Evolutionary conservation across 2,329 filamentous ascomycete genomes (phyloP), one percentile per base, ranked within the genome.

Genomic region (Aspergillus ochraceus): DNA sequence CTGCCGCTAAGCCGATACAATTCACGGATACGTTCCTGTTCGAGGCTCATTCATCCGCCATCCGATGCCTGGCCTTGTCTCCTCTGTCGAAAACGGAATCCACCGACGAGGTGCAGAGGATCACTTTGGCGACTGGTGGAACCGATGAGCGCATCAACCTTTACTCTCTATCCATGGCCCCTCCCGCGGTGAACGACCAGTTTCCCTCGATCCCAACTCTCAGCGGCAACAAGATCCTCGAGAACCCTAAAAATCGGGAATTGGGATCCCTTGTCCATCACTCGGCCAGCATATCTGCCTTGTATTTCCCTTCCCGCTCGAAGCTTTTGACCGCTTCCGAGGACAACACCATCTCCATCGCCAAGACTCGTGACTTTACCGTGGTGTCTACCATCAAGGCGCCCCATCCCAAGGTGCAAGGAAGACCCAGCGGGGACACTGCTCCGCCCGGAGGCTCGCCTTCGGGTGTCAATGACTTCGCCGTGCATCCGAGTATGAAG

Each of bases 1-100:
- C 68, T 66, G 74, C 56, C 10, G 39, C 67, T 2, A 72, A 81
- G 17, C 32, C 58, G 14, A 81, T 88, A 57, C 83, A 88, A 54
- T 98, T 97, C 72, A 86, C 91, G 66, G 94, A 98, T 76, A 94
- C 91, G 0, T 99, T 99, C 76, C 85, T 99, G 59, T 97, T 99
- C 84, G 91, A 93, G 72, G 93, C 95, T 14, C 95, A 99, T 78
- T 84, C 87, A 58, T 96, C 93, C 12, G 89, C 95, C 4, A 91
- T 99, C 73, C 90, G 92, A 69, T 96, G 91, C 73, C 83, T 99
- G 36, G 92, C 93, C 24, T 79, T 97, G 62, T 97, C 94, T 9
- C 89, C 90, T 3, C 82, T 90, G 0, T 90, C 91, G 12, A 84
- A 83, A 20, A 69, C 71, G 45, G 72, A 76, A 60, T 71, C 73